Evolutionary conservation across 345 rosid species (phyloP), one percentile per base, ranked within the genome.

Genomic region (Aquilaria malaccensis): DNA sequence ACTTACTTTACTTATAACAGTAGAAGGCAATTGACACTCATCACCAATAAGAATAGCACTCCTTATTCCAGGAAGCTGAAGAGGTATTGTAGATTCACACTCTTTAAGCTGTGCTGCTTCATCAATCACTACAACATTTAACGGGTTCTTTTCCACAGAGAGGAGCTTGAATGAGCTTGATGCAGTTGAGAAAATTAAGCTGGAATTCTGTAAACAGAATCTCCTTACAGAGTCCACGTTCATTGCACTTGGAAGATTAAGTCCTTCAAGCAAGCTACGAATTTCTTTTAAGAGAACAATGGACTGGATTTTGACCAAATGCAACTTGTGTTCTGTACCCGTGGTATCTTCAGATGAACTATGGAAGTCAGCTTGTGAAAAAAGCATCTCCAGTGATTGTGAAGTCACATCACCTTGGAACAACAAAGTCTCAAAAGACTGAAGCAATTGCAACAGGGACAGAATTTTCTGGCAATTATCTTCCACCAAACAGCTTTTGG

Each of bases 101-200:
- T 84, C 89, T 61, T 71, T 84, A 30, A 84, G 60, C 58, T 84
- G 90, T 7, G 85, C 85, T 43, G 90, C 90, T 74, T 84, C 90
- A 30, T 84, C 90, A 4, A 84, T 80, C 0, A 84, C 79, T 65
- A 84, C 62, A 33, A 79, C 30, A 13, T 75, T 48, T 45, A 80
- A 59, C 7, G 83, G 80, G 50, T 66, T 32, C 64, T 72, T 61
- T 4, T n/a, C 33, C 9, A 53, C 30, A 1, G 55, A 14, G 49
- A 68, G 56, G 60, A 84, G 72, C 54, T 76, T 76, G 49, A 22
- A 57, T 11, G 85, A 77, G 45, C 66, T 60, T 11, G 76, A 72
- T 15, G 77, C 74, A 7, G 86, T 84, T 66, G 79, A 81, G 10
- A 81, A 76, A 45, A 81, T 45, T 33, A 81, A 22, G 0, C 73